phyloP scores from a whole-genome alignment of 495 filamentous ascomycete genomes.

The Aspergillus indologenus region DNA sequence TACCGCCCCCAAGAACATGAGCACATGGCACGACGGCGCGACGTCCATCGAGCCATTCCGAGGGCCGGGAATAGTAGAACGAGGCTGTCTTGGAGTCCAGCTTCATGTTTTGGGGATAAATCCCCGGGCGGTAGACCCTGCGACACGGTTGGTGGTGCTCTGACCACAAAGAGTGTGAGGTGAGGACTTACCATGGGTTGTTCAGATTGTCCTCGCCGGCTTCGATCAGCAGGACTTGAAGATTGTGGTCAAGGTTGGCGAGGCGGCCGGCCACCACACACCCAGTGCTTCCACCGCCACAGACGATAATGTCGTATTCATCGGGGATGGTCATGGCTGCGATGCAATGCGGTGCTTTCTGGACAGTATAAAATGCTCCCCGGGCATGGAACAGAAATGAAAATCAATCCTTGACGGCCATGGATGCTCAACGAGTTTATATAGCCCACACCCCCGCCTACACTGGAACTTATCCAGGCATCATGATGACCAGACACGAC shows the following conservation, averaged over 20 bases:
- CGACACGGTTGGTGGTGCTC: not conserved
- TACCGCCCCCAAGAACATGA: slow-evolving; percentile 73
- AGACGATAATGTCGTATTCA: slow-evolving; percentile 83
- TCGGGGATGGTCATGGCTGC: slow-evolving; percentile 46
- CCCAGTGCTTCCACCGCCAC: slow-evolving; percentile 68
- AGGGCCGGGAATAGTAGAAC: slow-evolving; percentile 76
- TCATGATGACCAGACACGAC: not conserved
- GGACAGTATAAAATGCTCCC: not conserved
- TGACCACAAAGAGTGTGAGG: not conserved
- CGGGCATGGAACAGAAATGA: not conserved
- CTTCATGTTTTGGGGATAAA: slow-evolving; percentile 79
- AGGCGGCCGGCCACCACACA: slow-evolving; percentile 78
- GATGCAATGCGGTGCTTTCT: not conserved
- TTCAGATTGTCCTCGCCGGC: slow-evolving; percentile 78
- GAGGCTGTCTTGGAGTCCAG: slow-evolving; percentile 82
- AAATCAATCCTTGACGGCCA: not conserved
- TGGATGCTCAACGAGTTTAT: not conserved
- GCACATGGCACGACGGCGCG: slow-evolving; percentile 76
- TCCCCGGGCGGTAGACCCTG: slow-evolving; percentile 69
- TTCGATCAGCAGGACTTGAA: slow-evolving; percentile 76
- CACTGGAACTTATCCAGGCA: not conserved
- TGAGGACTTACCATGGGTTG: slow-evolving; percentile 59
- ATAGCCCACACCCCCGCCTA: not conserved
- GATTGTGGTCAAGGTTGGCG: slow-evolving; percentile 76
- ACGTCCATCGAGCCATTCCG: slow-evolving; percentile 67